phyloP scores from a whole-genome alignment of 495 filamentous ascomycete genomes.

The Penicillium arizonense region DNA sequence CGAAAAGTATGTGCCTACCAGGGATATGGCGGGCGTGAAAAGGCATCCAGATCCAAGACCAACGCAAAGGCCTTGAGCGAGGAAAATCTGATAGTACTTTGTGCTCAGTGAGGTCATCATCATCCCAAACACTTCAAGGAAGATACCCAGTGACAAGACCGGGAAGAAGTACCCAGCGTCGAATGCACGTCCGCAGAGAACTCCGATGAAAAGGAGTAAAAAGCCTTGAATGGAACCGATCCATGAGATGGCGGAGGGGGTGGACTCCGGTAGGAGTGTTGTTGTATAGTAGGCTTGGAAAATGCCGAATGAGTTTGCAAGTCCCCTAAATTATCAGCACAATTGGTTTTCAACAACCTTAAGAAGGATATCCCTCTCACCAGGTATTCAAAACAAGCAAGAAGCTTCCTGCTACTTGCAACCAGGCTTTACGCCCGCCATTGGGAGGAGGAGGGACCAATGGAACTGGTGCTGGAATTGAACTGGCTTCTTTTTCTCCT shows the following conservation, averaged over 20 bases:
- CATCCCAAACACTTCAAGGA: constrained; percentile 36
- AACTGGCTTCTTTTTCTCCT: not conserved
- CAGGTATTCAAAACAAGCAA: constrained; percentile 34
- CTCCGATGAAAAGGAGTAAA: constrained; percentile 53
- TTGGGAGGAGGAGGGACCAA: constrained; percentile 13
- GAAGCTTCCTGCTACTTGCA: constrained; percentile 25
- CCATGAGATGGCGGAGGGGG: constrained; percentile 48
- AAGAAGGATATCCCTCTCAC: not conserved
- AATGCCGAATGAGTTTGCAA: constrained; percentile 22
- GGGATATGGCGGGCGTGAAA: constrained; percentile 30
- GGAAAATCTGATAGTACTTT: constrained; percentile 32
- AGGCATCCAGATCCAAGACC: constrained; percentile 36
- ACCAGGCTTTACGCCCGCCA: constrained; percentile 27
- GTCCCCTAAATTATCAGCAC: too few relatives aligned
- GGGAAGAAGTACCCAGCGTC: constrained; percentile 55
- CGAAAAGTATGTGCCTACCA: constrained; percentile 40
- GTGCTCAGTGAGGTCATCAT: constrained; percentile 41
- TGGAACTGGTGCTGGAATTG: not conserved
- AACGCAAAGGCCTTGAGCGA: constrained; percentile 35
- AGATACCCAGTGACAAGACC: constrained; percentile 35
- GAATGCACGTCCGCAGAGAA: constrained; percentile 55
- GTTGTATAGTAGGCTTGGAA: constrained; percentile 30
- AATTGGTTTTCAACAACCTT: too few relatives aligned
- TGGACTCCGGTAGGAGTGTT: constrained; percentile 9
- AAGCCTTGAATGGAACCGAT: constrained; percentile 53